Evolutionary conservation across 345 rosid species (phyloP), one percentile per base, ranked within the genome.

Genomic region (Sapria himalayana): DNA sequence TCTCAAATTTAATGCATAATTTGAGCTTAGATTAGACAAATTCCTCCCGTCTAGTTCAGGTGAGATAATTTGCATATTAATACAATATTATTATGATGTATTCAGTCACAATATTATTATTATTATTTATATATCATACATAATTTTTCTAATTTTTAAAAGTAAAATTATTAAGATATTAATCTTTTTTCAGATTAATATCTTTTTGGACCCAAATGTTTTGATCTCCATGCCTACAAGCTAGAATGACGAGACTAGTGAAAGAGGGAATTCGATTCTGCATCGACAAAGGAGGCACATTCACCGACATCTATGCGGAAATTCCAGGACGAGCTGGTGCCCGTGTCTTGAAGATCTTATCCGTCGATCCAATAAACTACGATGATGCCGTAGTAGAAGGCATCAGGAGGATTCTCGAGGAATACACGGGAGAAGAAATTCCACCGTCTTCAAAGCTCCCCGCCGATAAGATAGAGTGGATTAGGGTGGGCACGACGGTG

Each of bases 331-430:
- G 61, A 17, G 27, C 67, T 2, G 70, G 72, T 27, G 94, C 85
- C 13, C 72, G 65, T 27, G 93, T 78, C 11, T 31, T 86, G 67
- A 86, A 86, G 46, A 89, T 86, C 42, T 60, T 86, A 45, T 86
- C 98, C 3, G 98, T 82, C 7, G 98, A 86, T 56, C 98, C 97
- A 1, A 52, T 85, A 0, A 86, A 86, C 46, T 86, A 86, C 9
- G 98, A 86, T 3, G 98, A 86, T 62, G 98, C 98, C 48, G 94
- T 94, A 0, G 72, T 81, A 17, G 98, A 89, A 58, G 98, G 98
- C 29, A 82, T 89, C 25, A 60, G 93, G 41, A 60, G 98, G 59
- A 76, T 89, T 51, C 80, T 89, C 3, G 85, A 89, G 43, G 93
- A 78, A 34, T 76, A 76, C 20, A 76, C 77, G 0, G 68, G 93